phyloP scores from a whole-genome alignment of 2,329 filamentous ascomycete genomes.

The Cadophora gregata region DNA sequence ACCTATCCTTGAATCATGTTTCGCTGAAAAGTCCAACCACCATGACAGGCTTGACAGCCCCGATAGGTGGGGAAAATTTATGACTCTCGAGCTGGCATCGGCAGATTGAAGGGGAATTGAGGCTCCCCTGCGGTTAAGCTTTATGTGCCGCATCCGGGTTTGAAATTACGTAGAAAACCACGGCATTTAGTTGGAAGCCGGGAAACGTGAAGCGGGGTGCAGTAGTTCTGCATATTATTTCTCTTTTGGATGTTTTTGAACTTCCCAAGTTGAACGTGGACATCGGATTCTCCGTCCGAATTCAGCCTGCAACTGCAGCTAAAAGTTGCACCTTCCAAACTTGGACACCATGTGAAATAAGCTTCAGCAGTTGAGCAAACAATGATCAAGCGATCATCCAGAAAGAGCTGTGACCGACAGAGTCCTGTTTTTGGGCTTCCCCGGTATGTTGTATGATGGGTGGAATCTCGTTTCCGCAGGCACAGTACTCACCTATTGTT shows the following conservation, averaged over 20 bases:
- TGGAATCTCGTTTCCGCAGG: constrained; percentile 1
- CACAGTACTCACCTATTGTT: neutral
- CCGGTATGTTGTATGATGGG: neutral
- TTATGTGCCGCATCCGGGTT: neutral
- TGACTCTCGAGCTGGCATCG: neutral
- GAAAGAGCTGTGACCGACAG: neutral
- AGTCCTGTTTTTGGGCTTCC: neutral
- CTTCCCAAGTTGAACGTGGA: neutral
- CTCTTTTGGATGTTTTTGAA: neutral
- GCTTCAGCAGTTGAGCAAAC: neutral
- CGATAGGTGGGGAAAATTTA: neutral
- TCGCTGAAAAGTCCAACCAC: neutral
- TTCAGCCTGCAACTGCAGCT: neutral
- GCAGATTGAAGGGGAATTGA: neutral
- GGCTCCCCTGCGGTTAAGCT: neutral
- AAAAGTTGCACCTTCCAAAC: neutral
- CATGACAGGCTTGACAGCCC: neutral
- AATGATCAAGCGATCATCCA: neutral
- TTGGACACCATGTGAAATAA: neutral
- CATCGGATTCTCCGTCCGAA: neutral
- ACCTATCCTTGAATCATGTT: neutral
- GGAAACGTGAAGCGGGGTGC: neutral
- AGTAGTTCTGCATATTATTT: neutral
- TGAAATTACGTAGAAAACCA: neutral
- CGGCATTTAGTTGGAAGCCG: neutral